These are phyloP conservation scores for Trebouxia sp. DNA, from an alignment of 139 green algal genomes.

Conservation along the genomic window DNA sequence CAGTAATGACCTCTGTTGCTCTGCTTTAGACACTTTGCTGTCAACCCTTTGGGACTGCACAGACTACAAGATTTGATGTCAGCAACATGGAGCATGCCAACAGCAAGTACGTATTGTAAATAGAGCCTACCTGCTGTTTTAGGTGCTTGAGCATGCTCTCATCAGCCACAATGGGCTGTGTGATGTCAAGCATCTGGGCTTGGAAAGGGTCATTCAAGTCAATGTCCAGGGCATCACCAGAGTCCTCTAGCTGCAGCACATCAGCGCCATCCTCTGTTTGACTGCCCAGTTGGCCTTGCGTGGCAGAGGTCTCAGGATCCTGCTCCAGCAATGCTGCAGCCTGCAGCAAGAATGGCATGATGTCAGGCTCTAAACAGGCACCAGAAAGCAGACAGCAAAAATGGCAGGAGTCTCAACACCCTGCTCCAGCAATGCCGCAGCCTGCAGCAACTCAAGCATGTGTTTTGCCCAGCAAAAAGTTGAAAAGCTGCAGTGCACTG, in stretches of 20 bases:
- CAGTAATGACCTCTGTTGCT: no score
- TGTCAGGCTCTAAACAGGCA: no score
- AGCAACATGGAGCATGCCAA: no score
- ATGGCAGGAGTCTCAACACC: not conserved
- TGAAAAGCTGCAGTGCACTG: no score
- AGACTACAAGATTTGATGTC: no score
- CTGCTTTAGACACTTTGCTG: no score
- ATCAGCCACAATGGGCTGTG: conserved; percentile 63
- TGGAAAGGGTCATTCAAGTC: conserved; percentile 66
- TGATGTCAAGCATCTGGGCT: conserved; percentile 66
- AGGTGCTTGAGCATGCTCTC: conserved; percentile 28
- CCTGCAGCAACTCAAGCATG: not conserved
- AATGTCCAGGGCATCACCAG: conserved; percentile 37
- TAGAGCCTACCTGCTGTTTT: conserved; percentile 8
- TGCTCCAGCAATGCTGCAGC: conserved; percentile 10
- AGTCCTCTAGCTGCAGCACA: conserved; percentile 62
- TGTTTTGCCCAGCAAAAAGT: no score
- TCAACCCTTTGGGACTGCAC: no score
- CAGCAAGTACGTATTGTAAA: not conserved
- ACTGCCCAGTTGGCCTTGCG: not conserved
- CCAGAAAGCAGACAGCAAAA: no score
- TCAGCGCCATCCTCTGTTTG: conserved; percentile 38
- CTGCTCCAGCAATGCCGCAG: not conserved
- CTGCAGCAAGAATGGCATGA: not conserved
- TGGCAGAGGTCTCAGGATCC: not conserved